Percentiles rank a stretch among this genome's conserved stretches.
These are phyloP conservation scores for Trichoderma simmonsii DNA, from an alignment of 2,329 filamentous ascomycete species.

Conservation along the genomic window DNA sequence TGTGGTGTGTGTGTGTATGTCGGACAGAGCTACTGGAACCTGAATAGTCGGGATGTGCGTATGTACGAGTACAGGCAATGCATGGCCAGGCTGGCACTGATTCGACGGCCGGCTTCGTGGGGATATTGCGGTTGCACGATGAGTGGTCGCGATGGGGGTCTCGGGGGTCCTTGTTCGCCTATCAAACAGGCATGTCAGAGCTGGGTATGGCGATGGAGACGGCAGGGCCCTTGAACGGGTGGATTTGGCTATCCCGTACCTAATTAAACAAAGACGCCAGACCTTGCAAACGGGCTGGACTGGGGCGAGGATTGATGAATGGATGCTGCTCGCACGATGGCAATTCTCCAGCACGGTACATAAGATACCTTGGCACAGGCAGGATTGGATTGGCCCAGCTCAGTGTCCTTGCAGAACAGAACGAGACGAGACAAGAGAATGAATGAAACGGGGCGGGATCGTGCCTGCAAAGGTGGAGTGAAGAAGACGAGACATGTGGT, in stretches of 20 bases:
- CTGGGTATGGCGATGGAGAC: slow-evolving; percentile 1
- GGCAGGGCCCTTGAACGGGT: slow-evolving; percentile 11
- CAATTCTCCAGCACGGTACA: background rate
- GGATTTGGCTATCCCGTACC: slow-evolving; percentile 13
- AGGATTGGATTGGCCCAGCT: background rate
- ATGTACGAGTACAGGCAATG: slow-evolving; percentile 3
- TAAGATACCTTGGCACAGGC: background rate
- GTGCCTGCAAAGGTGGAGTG: background rate
- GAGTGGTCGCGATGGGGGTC: background rate
- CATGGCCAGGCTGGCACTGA: background rate
- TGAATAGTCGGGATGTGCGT: background rate
- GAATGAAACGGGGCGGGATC: background rate
- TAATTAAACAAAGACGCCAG: slow-evolving; percentile 18
- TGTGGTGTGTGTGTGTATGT: background rate
- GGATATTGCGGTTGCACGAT: background rate
- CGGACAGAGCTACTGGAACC: background rate
- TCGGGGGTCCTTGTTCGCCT: slow-evolving; percentile 11
- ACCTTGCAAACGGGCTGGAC: background rate
- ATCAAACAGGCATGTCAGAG: slow-evolving; percentile 10
- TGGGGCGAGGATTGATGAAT: background rate
- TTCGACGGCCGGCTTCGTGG: background rate
- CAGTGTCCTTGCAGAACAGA: background rate
- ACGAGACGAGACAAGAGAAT: background rate
- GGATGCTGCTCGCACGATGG: background rate
- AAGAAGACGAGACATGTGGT: background rate